These are phyloP conservation scores for Venturia oleaginea DNA, from an alignment of 2,329 filamentous ascomycete genomes.

Conservation along the genomic window DNA sequence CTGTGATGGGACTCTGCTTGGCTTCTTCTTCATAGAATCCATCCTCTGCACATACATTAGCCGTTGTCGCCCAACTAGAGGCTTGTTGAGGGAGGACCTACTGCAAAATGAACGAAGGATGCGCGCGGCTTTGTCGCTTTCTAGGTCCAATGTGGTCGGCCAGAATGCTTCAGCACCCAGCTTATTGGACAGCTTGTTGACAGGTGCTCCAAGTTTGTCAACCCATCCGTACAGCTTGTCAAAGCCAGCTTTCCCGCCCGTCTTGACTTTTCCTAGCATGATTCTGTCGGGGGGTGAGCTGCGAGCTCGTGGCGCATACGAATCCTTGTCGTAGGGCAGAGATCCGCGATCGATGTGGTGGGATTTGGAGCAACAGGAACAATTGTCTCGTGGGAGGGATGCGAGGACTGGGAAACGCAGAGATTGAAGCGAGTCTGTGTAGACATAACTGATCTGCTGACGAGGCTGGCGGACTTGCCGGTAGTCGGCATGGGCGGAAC, in stretches of 20 bases:
- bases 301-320: neutral
- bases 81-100: conserved; percentile 37
- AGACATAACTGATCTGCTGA: conserved; percentile 5
- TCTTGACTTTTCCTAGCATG: conserved; percentile 48
- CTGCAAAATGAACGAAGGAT: conserved; percentile 88
- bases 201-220: conserved; percentile 63
- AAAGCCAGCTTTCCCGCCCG: conserved; percentile 55
- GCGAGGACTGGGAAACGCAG: neutral
- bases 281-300: neutral
- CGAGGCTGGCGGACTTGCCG: neutral
- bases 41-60: conserved; percentile 41
- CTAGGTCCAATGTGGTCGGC: conserved; percentile 76
- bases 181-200: conserved; percentile 75
- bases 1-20: conserved; percentile 33
- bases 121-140: conserved; percentile 83
- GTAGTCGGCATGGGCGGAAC: neutral
- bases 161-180: conserved; percentile 75
- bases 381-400: neutral
- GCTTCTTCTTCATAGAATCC: conserved; percentile 56
- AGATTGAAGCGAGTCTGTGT: conserved; percentile 1
- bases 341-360: neutral
- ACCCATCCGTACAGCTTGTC: conserved; percentile 61
- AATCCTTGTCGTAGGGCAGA: neutral
- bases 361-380: neutral
- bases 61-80: conserved; percentile 5